Base-by-base conservation (phyloP, 306 rosid species). In the Quercus parvula region DNA sequence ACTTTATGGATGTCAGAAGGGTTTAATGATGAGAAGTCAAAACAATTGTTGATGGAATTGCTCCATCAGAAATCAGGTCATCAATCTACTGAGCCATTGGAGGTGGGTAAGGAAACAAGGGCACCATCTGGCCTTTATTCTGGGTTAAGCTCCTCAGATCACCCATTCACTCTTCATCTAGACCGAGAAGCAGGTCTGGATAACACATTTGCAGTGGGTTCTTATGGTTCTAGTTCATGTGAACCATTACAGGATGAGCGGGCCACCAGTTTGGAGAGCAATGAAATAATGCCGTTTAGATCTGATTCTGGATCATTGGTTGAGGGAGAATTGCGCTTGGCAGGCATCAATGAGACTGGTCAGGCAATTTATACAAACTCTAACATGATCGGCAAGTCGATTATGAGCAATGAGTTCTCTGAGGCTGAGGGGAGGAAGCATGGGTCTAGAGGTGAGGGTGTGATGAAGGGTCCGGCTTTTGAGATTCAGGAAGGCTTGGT, bases 1-100 rank as follows among this genome's bases (percentile, higher is more conserved):
- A 74, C 61, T 20, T 64, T 84, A 72, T 88, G 87, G 87, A 86
- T 88, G 90, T 88, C 92, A 24, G 90, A 88, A 41, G 87, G 86
- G 52, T 41, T 74, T 54, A 84, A 81, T 82, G 92, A 89, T 70
- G 92, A 89, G 71, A 83, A 89, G 67, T 86, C 90, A 71, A 89
- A 83, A 80, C 85, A 84, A 56, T 74, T 83, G 30, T 74, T 89
- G 63, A 77, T 89, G 92, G 92, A 89, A 25, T 80, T 89, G 71
- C 90, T 86, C 58, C 81, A 89, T 84, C 87, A 85, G 63, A 89
- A 85, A 81, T 76, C 88, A 17, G 80, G 81, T 57, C 84, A 81
- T 44, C 88, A 86, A 76, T 70, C 83, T 58, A 10, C 59, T 1
- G 83, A 84, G 78, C 28, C 77, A 41, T 69, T 41, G 18, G 85